These are phyloP conservation scores for Paraconiothyrium sp. DNA, from an alignment of 2,329 filamentous ascomycete species.

Conservation along the genomic window DNA sequence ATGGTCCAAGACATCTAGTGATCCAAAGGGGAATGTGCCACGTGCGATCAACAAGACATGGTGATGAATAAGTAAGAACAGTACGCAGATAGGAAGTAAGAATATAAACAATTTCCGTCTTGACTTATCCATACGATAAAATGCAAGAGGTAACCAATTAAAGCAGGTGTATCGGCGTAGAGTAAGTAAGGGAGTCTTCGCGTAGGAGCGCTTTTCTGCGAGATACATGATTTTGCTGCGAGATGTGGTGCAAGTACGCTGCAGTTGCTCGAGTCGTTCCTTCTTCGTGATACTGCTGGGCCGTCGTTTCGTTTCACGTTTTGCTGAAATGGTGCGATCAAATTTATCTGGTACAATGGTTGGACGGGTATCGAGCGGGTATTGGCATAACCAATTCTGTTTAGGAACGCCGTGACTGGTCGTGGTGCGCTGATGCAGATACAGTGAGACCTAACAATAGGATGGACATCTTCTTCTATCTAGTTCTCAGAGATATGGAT, in stretches of 20 bases:
- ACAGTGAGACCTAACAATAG: background rate
- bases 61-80: background rate
- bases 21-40: background rate
- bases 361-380: background rate
- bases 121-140: constrained; percentile 1
- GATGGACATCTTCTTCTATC: background rate
- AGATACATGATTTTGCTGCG: background rate
- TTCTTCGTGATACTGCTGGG: background rate
- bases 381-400: background rate
- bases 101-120: background rate
- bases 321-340: background rate
- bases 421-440: background rate
- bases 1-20: background rate
- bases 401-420: background rate
- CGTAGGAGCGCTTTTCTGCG: background rate
- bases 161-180: background rate
- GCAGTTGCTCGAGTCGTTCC: background rate
- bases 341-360: constrained; percentile 5
- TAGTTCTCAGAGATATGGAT: background rate
- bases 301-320: background rate
- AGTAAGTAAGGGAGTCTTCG: background rate
- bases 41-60: background rate
- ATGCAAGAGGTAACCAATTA: background rate
- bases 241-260: background rate
- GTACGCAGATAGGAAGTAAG: background rate